phyloP scores from a whole-genome alignment of 257 asterid species.

The Paraleonurus japonicus region DNA sequence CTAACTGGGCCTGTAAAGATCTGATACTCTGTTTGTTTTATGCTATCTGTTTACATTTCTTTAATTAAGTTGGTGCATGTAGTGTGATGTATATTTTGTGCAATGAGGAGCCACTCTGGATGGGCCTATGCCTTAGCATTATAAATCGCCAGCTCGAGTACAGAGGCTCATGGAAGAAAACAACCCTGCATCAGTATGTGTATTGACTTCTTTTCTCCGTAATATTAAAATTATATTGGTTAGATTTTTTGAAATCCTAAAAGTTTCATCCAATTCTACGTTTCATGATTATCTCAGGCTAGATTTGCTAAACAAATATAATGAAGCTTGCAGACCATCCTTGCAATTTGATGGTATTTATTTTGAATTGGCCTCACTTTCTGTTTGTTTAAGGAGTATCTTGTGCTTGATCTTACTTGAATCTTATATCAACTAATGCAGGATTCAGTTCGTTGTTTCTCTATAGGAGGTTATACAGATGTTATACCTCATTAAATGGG shows the following conservation, averaged over 20 bases:
- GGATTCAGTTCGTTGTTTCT: constrained; percentile 86
- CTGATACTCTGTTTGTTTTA: constrained; percentile 11
- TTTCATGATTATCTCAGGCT: constrained; percentile 44
- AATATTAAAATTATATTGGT: constrained; percentile 4
- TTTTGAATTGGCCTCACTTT: constrained; percentile 10
- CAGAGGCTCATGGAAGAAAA: constrained; percentile 96
- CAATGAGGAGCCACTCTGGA: constrained; percentile 98
- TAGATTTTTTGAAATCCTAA: constrained; percentile 20
- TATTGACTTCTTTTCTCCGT: constrained; percentile 6
- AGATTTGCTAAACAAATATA: constrained; percentile 43
- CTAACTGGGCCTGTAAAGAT: constrained; percentile 2
- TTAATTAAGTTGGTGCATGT: constrained; percentile 31
- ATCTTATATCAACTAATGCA: constrained; percentile 40
- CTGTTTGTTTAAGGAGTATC: constrained; percentile 3
- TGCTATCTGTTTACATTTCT: constrained; percentile 10
- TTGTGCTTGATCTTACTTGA: constrained; percentile 29
- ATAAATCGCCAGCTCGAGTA: constrained; percentile 77
- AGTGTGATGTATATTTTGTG: constrained; percentile 92
- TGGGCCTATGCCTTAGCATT: constrained; percentile 65
- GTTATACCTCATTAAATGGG: constrained; percentile 75
- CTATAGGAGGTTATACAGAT: constrained; percentile 84
- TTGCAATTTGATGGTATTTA: constrained; percentile 72
- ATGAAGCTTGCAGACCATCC: constrained; percentile 35
- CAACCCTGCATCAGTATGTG: constrained; percentile 86
- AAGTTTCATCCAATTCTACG: constrained; percentile 23